Evolutionary conservation across 371 early-diverging fungal genomes (phyloP).

Genomic region (Zancudomyces culisetae): DNA sequence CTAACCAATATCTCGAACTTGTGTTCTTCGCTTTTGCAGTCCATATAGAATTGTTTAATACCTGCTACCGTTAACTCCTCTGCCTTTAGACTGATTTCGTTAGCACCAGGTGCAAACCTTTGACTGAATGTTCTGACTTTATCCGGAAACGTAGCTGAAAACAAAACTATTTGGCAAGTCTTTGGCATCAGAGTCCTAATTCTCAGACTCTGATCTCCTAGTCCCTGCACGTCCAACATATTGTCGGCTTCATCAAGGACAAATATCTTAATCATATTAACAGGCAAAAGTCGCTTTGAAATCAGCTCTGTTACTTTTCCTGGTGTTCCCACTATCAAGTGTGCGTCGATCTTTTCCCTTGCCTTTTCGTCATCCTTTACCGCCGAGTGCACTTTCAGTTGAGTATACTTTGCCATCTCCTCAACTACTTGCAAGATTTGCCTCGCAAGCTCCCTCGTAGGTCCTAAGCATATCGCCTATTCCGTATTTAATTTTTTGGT

Average conservation of each 20-base stretch:
- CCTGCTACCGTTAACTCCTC: conserved; percentile 86
- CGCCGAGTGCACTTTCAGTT: conserved; percentile 48
- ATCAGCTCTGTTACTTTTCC: conserved; percentile 71
- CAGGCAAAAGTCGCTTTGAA: conserved; percentile 34
- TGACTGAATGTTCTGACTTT: conserved; percentile 57
- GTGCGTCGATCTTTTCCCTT: conserved; percentile 39
- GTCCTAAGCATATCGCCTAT: conserved; percentile 78
- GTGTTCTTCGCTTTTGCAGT: conserved; percentile 54
- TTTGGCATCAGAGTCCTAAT: conserved; percentile 46
- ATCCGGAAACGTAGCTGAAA: conserved; percentile 92
- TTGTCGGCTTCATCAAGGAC: conserved; percentile 91
- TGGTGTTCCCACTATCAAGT: conserved; percentile 90
- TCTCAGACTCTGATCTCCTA: conserved; percentile 68
- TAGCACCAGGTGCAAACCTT: conserved; percentile 61
- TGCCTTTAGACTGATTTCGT: conserved; percentile 62
- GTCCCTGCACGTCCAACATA: conserved; percentile 74
- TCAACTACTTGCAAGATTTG: conserved; percentile 86
- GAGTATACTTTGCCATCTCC: conserved; percentile 74
- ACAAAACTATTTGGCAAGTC: conserved; percentile 65
- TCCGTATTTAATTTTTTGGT: neutral
- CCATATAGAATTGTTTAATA: conserved; percentile 95
- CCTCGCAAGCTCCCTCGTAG: conserved; percentile 90
- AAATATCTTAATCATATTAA: conserved; percentile 41
- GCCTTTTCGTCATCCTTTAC: conserved; percentile 41
- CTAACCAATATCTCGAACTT: conserved; percentile 65